Base-by-base conservation (phyloP, 192 early-diverging fungal species). In the Piromyces sp. region DNA sequence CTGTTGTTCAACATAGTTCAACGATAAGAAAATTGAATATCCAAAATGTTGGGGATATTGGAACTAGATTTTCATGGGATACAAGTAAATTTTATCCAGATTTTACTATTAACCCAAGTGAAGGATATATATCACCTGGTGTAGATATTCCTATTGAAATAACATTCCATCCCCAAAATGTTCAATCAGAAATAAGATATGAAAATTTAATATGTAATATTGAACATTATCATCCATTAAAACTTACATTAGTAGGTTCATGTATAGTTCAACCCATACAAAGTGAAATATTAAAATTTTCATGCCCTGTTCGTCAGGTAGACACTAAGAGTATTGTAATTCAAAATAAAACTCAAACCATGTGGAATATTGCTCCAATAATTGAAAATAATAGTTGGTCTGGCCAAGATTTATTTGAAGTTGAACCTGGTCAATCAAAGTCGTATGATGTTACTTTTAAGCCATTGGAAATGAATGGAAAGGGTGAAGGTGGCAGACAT, bases 81-180 rank as follows among this genome's bases (percentile, higher is more conserved):
- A 78, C 80, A 16, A 26, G 83, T 19, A 84, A 87, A 79, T 88
- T 90, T 79, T 58, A 78, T 15, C 88, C 91, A 0, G 89, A 90
- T 68, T 92, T 91, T 82, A 83, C 90, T 15, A 88, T 92, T 40
- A 85, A 89, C 15, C 88, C 91, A n/a, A 81, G 85, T 15, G 90
- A 92, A 81, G 91, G 90, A 2, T 92, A 91, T 80, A 91, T 91
- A 79, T 90, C 90, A 5, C 90, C 91, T 16, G 89, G 90, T 31
- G 89, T 91, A 87, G 90, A 92, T 30, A 82, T 92, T 26, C 84
- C 89, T 42, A 79, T 92, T 30, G 91, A 92, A 80, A 88, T 92
- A 30, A 86, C 85, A 2, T 92, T 92, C 84, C 90, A 90, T 81
- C 91, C 91, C 28, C 78, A 79, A 17, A 86, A 89, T 42, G 33